Percentiles rank a stretch among this genome's conserved stretches.
These are phyloP conservation scores for Porcisia deanei DNA, from an alignment of 208 protist genomes.

Conservation along the genomic window DNA sequence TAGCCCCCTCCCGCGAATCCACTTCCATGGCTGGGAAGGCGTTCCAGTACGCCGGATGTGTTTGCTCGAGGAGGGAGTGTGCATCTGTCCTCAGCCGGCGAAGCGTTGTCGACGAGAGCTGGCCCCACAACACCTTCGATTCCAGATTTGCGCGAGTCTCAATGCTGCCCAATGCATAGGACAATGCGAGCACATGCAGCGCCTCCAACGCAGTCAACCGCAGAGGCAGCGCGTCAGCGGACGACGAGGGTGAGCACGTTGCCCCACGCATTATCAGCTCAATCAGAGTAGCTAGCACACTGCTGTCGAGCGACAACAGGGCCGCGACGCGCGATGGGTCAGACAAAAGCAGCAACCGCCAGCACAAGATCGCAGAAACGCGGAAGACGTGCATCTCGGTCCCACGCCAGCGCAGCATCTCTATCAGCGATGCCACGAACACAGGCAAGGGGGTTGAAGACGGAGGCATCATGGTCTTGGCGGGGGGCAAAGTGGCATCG, in stretches of 20 bases:
- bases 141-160: conserved; percentile 36
- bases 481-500: neutral
- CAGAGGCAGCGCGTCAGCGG: conserved; percentile 2
- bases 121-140: conserved; percentile 19
- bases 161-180: conserved; percentile 31
- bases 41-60: conserved; percentile 35
- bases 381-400: conserved; percentile 32
- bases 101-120: conserved; percentile 35
- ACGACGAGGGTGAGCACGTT: neutral
- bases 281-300: conserved; percentile 30
- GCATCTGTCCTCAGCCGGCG: conserved; percentile 24
- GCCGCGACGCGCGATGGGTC: conserved; percentile 24
- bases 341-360: conserved; percentile 59
- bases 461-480: neutral
- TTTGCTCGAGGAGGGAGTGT: conserved; percentile 9
- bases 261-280: conserved; percentile 33
- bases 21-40: conserved; percentile 40
- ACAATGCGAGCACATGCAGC: conserved; percentile 18
- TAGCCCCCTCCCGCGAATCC: conserved; percentile 10
- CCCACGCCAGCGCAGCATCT: conserved; percentile 33
- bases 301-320: conserved; percentile 20
- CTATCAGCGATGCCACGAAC: conserved; percentile 16
- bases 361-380: conserved; percentile 40
- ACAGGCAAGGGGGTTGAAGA: neutral
- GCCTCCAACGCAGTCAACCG: conserved; percentile 25